Conservation (phyloP, 148 eudicot genomes). For the Agrostemma githago region DNA sequence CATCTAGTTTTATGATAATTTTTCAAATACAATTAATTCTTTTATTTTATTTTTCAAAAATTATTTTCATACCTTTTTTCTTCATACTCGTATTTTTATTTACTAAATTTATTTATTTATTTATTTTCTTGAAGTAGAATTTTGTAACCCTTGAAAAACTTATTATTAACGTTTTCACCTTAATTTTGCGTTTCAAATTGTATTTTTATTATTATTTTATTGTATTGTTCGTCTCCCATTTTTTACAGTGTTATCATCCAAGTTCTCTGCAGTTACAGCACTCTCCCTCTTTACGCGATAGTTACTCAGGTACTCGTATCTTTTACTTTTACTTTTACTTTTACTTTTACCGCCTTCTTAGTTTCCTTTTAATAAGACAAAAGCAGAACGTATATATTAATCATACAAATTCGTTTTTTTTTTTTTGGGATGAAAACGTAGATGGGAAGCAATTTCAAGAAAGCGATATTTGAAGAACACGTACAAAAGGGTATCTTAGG, state of each 20-base stretch:
- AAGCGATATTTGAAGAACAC: conserved; percentile 79
- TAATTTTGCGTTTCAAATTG: too few relatives aligned
- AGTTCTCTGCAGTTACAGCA: conserved; percentile 84
- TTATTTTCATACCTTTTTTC: too few relatives aligned
- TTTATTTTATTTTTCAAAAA: too few relatives aligned
- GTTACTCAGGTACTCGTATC: conserved; percentile 61
- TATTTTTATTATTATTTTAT: neutral
- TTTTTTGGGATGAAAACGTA: conserved; percentile 15
- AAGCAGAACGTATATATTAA: too few relatives aligned
- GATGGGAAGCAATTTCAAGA: conserved; percentile 88
- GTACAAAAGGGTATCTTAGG: conserved; percentile 77
- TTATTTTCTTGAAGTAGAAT: neutral
- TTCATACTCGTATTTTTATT: too few relatives aligned
- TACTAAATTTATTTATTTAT: neutral
- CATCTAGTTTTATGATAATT: too few relatives aligned
- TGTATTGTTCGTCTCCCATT: neutral
- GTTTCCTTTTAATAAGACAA: too few relatives aligned
- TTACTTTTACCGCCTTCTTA: neutral
- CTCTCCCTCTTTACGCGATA: conserved; percentile 83
- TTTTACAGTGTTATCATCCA: conserved; percentile 63
- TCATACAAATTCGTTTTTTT: too few relatives aligned
- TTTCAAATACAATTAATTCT: too few relatives aligned
- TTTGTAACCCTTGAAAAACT: conserved; percentile 21
- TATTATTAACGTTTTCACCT: too few relatives aligned
- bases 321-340: too few relatives aligned